These are phyloP conservation scores for Rhododendron griersonianum DNA, from an alignment of 148 eudicot species.

Conservation along the genomic window DNA sequence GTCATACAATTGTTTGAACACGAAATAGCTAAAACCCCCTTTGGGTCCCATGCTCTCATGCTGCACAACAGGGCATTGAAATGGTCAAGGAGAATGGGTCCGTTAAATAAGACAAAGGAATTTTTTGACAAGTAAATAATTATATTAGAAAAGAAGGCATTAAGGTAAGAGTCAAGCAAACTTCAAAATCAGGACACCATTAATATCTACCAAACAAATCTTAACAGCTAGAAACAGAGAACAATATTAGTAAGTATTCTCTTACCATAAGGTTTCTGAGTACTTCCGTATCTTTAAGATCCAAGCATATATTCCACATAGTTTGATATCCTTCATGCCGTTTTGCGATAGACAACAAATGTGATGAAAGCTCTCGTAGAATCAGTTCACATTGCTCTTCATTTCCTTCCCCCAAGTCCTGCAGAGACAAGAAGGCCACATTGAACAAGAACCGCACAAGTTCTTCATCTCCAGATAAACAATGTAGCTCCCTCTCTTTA, in stretches of 20 bases:
- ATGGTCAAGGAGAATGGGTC: neutral
- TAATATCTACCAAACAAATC: neutral
- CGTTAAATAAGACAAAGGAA: constrained; percentile 6
- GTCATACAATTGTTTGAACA: constrained; percentile 69
- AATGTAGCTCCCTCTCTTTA: neutral
- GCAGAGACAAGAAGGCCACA: constrained; percentile 19
- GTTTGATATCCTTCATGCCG: constrained; percentile 78
- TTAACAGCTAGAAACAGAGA: neutral
- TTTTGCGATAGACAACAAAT: constrained; percentile 72
- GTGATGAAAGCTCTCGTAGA: constrained; percentile 56
- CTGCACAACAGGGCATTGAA: constrained; percentile 39
- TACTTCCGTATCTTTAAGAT: constrained; percentile 70
- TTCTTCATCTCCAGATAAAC: neutral
- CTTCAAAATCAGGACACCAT: neutral
- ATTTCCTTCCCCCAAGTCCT: constrained; percentile 51
- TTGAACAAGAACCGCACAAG: neutral
- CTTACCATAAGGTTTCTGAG: constrained; percentile 84
- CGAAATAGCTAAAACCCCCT: constrained; percentile 89
- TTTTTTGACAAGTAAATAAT: neutral
- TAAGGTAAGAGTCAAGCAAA: neutral
- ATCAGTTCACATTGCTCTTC: constrained; percentile 48
- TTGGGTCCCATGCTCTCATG: constrained; percentile 87
- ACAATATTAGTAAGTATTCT: neutral
- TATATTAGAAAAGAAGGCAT: neutral
- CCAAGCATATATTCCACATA: constrained; percentile 84